phyloP scores from a whole-genome alignment of 768 basidiomycete genomes.

The Sistotremastrum niveocremeum region DNA sequence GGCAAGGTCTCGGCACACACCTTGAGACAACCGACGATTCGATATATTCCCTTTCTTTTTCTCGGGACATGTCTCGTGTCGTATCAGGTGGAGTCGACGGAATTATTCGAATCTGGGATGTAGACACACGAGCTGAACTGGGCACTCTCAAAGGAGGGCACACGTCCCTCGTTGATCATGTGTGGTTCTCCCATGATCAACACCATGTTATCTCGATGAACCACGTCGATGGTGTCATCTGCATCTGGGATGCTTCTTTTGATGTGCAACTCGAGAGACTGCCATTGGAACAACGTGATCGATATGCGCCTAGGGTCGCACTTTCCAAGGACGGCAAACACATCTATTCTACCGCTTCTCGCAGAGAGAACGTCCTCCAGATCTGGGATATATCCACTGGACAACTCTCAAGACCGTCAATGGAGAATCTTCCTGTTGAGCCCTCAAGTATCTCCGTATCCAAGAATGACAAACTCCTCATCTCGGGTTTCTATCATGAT shows the following conservation, averaged over 20 bases:
- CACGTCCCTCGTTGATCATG: background rate
- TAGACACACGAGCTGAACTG: too few species aligned
- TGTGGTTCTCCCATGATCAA: slow-evolving; percentile 3
- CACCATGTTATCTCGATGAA: background rate
- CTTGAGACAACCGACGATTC: background rate
- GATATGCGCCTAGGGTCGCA: too few species aligned
- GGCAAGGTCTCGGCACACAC: background rate
- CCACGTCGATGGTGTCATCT: background rate
- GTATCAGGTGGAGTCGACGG: background rate
- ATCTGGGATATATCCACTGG: too few species aligned
- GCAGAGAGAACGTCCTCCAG: too few species aligned
- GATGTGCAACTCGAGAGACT: background rate
- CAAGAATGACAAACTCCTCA: too few species aligned
- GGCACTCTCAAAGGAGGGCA: background rate
- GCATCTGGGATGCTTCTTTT: slow-evolving; percentile 1
- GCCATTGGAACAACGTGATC: too few species aligned
- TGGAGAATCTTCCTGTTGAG: too few species aligned
- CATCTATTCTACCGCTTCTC: too few species aligned
- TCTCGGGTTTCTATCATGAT: too few species aligned
- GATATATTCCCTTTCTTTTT: background rate
- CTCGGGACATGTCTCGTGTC: background rate
- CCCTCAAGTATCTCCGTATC: too few species aligned
- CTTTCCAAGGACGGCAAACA: too few species aligned
- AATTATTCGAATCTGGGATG: background rate
- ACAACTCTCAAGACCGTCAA: too few species aligned